Base-by-base conservation (phyloP, 192 early-diverging fungal genomes). In the Backusella australiensis region DNA sequence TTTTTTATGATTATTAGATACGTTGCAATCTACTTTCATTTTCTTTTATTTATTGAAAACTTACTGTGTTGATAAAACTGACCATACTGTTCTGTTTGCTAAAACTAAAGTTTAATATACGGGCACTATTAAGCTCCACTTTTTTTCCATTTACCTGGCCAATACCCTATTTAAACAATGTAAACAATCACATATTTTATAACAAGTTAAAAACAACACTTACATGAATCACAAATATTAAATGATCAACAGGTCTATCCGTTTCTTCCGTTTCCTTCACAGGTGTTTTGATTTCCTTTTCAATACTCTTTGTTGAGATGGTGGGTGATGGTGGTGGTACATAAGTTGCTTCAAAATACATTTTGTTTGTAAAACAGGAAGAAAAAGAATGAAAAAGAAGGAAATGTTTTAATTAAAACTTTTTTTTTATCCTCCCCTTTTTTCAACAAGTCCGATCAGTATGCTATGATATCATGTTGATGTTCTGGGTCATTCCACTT, bases 41-140 rank as follows among this genome's bases (percentile, higher is more conserved):
- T 38, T 38, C 1, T 39, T 26, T 42, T 11, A 17, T 36, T 21
- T 46, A 23, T 35, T n/a, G 29, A 52, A 21, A 7, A 72, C 79
- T 69, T 75, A 83, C 82, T 78, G 42, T 83, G 78, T 52, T 83
- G 79, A 73, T 78, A 80, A 69, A 83, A 83, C 17, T 80, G 78
- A 3, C 82, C 82, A 76, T 83, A 83, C 34, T 83, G 79, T 49
- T 83, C 82, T 5, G 82, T 83, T 80, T 83, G 82, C 73, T 80
- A 72, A 59, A 17, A 69, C 34, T n/a, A 4, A 69, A 52, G 6
- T 26, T 66, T 69, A 21, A 23, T 23, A 38, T 38, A 26, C 23
- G 11, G 26, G 8, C 38, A 56, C 53, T 29, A 59, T 4, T 59
- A 12, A 21, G 23, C 1, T 53, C 5, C 21, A 21, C 2, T 53